phyloP scores from a whole-genome alignment of 2,329 filamentous ascomycete species.

The Ophiobolus disseminans region DNA sequence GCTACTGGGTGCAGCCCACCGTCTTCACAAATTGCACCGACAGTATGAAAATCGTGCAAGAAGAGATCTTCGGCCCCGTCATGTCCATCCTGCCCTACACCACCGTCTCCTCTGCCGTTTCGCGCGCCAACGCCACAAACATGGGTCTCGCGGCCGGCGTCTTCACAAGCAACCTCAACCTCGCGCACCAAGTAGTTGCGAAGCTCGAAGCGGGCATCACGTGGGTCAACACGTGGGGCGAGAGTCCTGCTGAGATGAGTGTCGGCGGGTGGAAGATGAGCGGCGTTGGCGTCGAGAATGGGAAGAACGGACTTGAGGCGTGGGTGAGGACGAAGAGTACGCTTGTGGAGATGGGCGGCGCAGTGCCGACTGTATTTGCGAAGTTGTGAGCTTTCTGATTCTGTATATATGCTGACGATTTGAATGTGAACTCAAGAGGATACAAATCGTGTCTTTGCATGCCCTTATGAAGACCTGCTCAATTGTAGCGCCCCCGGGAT shows the following conservation, averaged over 20 bases:
- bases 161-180: slow-evolving; percentile 76
- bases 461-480: too few species aligned
- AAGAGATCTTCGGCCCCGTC: slow-evolving; percentile 91
- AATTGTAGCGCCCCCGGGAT: too few species aligned
- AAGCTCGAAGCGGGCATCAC: slow-evolving; percentile 84
- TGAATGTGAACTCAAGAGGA: too few species aligned
- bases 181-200: slow-evolving; percentile 74
- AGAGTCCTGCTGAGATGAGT: slow-evolving; percentile 88
- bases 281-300: slow-evolving; percentile 87
- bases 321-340: slow-evolving; percentile 91
- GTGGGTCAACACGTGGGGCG: slow-evolving; percentile 95
- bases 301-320: slow-evolving; percentile 76
- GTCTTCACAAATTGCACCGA: slow-evolving; percentile 88
- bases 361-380: slow-evolving; percentile 72
- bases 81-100: slow-evolving; percentile 81
- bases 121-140: slow-evolving; percentile 76
- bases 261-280: slow-evolving; percentile 93
- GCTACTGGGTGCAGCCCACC: slow-evolving; percentile 86
- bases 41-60: slow-evolving; percentile 76
- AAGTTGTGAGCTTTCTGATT: slow-evolving; percentile 32
- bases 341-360: slow-evolving; percentile 79
- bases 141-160: slow-evolving; percentile 85
- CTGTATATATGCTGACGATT: too few species aligned
- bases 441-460: too few species aligned
- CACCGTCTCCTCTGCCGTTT: slow-evolving; percentile 71